A percentile compares a stretch with the other conserved stretches of the same genome.
phyloP scores from a whole-genome alignment of 768 basidiomycete species.

The Lentinula aciculospora region DNA sequence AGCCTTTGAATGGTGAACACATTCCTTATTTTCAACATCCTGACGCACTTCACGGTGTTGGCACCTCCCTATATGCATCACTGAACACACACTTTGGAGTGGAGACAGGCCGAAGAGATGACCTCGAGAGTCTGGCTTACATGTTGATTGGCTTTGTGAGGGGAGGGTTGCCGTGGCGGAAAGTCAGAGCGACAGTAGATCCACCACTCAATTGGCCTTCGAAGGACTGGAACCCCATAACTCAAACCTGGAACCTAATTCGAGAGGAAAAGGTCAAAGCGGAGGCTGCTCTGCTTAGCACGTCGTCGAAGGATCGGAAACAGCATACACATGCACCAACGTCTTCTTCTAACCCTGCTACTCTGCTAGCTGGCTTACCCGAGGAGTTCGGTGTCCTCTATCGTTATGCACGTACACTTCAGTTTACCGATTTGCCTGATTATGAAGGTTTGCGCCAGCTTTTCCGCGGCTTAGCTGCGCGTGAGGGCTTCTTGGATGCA shows the following conservation, averaged over 20 bases:
- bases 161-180: slow-evolving; percentile 75
- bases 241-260: slow-evolving; percentile 73
- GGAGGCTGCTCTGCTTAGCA: slow-evolving; percentile 63
- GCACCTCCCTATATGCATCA: slow-evolving; percentile 70
- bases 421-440: slow-evolving; percentile 86
- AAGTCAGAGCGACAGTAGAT: slow-evolving; percentile 48
- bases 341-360: not conserved
- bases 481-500: slow-evolving; percentile 39
- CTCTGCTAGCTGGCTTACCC: slow-evolving; percentile 33
- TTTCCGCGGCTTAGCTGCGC: slow-evolving; percentile 55
- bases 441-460: slow-evolving; percentile 77
- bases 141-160: slow-evolving; percentile 81
- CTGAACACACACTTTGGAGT: slow-evolving; percentile 68
- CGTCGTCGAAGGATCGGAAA: slow-evolving; percentile 71
- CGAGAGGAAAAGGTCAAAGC: slow-evolving; percentile 65
- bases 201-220: slow-evolving; percentile 13
- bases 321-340: not conserved
- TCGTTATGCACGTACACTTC: slow-evolving; percentile 71
- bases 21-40: slow-evolving; percentile 65
- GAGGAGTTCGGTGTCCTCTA: slow-evolving; percentile 56
- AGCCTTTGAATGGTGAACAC: slow-evolving; percentile 57
- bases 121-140: slow-evolving; percentile 76
- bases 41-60: slow-evolving; percentile 65
- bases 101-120: slow-evolving; percentile 76
- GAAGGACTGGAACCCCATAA: slow-evolving; percentile 43